phyloP scores from a whole-genome alignment of 2,329 filamentous ascomycete genomes.

The Diaporthe vexans region DNA sequence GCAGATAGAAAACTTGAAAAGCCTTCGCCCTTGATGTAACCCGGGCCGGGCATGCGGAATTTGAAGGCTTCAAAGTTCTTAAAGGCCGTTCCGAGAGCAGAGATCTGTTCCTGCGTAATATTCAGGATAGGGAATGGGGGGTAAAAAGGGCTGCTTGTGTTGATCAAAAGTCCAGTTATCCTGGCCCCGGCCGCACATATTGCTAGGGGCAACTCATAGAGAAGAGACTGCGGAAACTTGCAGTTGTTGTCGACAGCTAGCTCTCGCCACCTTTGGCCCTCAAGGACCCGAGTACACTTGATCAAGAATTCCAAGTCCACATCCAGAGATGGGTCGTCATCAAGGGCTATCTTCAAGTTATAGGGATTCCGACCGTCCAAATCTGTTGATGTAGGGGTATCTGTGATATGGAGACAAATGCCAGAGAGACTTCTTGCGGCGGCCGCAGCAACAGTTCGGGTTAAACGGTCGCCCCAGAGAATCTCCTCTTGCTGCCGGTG shows the following conservation, averaged over 20 bases:
- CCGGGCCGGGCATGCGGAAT: background rate
- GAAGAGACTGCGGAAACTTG: background rate
- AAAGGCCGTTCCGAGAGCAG: background rate
- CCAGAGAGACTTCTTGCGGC: background rate
- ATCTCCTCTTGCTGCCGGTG: background rate
- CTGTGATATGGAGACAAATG: background rate
- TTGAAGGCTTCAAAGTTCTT: background rate
- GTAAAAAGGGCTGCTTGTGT: background rate
- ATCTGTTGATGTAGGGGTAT: background rate
- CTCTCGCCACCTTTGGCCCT: background rate
- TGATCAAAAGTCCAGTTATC: background rate
- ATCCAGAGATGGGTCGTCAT: background rate
- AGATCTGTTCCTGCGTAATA: background rate
- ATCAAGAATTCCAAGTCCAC: background rate
- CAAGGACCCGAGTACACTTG: background rate
- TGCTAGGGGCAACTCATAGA: background rate
- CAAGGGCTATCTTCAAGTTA: background rate
- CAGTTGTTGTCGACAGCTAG: fast-evolving
- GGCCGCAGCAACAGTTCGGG: background rate
- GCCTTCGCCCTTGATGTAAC: background rate
- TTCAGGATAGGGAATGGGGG: too few species aligned
- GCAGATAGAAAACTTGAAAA: background rate
- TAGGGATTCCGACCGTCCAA: background rate
- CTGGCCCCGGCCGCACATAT: background rate
- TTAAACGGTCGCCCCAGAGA: background rate